Percentiles rank a stretch among this genome's conserved stretches.
phyloP scores from a whole-genome alignment of 805 yeast species.

The Candida saitoana region DNA sequence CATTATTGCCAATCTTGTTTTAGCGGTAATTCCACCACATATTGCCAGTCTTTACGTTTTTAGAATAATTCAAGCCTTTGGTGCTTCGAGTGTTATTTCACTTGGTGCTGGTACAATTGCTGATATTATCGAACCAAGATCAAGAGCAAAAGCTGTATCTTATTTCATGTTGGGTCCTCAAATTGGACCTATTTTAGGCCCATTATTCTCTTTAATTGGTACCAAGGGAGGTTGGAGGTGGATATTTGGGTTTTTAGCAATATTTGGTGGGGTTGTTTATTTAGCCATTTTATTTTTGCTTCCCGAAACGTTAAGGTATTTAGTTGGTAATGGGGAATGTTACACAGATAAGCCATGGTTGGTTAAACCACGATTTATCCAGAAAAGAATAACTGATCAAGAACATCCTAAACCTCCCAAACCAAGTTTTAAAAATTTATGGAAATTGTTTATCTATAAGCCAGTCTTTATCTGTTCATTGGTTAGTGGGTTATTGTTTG shows the following conservation, averaged over 20 bases:
- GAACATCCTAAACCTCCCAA: slow-evolving; percentile 44
- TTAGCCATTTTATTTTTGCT: slow-evolving; percentile 22
- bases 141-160: slow-evolving; percentile 30
- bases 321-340: slow-evolving; percentile 35
- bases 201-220: slow-evolving; percentile 26
- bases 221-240: slow-evolving; percentile 28
- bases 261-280: slow-evolving; percentile 23
- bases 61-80: slow-evolving; percentile 34
- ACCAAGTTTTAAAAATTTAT: slow-evolving; percentile 36
- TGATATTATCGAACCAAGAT: slow-evolving; percentile 27
- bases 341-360: slow-evolving; percentile 16
- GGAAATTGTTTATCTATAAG: slow-evolving; percentile 32
- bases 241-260: slow-evolving; percentile 30
- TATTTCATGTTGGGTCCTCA: slow-evolving; percentile 38
- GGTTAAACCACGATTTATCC: slow-evolving; percentile 25
- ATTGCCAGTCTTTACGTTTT: slow-evolving; percentile 27
- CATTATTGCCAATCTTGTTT: slow-evolving; percentile 23
- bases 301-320: slow-evolving; percentile 38
- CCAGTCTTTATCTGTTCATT: slow-evolving; percentile 46
- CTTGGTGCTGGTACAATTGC: slow-evolving; percentile 36
- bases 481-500: slow-evolving; percentile 48
- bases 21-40: slow-evolving; percentile 28
- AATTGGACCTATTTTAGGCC: slow-evolving; percentile 37
- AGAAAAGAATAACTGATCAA: slow-evolving; percentile 18
- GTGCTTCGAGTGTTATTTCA: slow-evolving; percentile 33